Evolutionary conservation across 352 stramenopile genomes (phyloP).

Genomic region (Phytophthora rubi): DNA sequence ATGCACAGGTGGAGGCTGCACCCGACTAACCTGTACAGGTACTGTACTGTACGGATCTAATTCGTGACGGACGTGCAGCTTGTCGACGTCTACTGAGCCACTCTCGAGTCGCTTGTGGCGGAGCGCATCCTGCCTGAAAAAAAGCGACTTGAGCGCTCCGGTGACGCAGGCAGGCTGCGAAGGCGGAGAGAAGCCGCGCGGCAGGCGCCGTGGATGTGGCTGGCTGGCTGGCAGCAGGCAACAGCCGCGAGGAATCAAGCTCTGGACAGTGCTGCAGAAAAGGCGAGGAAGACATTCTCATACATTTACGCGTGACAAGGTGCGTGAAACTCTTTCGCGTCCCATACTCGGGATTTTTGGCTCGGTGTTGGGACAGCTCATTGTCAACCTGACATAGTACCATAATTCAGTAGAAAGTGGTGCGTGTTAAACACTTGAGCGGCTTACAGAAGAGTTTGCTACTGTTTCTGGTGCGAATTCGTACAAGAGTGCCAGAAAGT

Average conservation of each 20-base stretch:
- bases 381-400: too few species aligned
- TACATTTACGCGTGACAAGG: background rate
- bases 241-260: slow-evolving; percentile 25
- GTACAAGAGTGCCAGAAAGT: too few species aligned
- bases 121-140: slow-evolving; percentile 31
- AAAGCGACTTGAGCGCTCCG: slow-evolving; percentile 34
- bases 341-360: slow-evolving; percentile 20
- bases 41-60: background rate
- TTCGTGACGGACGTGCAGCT: background rate
- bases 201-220: background rate
- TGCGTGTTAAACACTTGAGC: background rate
- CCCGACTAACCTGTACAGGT: background rate
- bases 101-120: slow-evolving; percentile 29
- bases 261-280: slow-evolving; percentile 14
- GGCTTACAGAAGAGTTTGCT: background rate
- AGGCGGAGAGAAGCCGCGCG: slow-evolving; percentile 24
- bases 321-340: slow-evolving; percentile 23
- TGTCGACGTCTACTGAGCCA: slow-evolving; percentile 2
- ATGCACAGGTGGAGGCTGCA: slow-evolving; percentile 2
- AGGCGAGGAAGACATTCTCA: slow-evolving; percentile 17
- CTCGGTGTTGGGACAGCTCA: too few species aligned
- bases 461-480: background rate
- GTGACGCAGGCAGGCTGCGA: slow-evolving; percentile 31
- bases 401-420: too few species aligned
- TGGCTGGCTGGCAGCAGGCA: slow-evolving; percentile 21